These are phyloP conservation scores for Handroanthus guayacan DNA, from an alignment of 257 asterid genomes.

Conservation along the genomic window DNA sequence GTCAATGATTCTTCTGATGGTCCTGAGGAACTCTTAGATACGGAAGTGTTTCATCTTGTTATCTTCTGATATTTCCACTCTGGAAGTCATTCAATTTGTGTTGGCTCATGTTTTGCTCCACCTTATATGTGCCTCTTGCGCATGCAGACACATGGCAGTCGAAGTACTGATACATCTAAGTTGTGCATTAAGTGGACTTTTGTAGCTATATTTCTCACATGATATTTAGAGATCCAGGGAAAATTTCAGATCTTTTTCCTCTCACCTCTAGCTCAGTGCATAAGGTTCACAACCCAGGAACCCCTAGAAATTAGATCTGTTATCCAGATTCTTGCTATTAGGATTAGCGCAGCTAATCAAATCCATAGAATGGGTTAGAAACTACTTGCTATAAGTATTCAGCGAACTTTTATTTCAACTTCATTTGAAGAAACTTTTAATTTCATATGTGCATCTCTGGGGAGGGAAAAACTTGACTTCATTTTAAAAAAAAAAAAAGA, in stretches of 20 bases:
- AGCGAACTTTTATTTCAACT: neutral
- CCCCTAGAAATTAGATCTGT: neutral
- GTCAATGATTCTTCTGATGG: conserved; percentile 1
- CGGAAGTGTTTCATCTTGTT: neutral
- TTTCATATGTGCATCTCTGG: neutral
- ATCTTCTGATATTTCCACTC: neutral
- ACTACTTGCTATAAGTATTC: conserved; percentile 9
- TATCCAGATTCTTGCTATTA: neutral
- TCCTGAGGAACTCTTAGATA: neutral
- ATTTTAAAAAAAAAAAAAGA: conserved; percentile 1
- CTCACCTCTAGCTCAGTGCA: neutral
- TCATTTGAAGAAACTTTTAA: conserved; percentile 14
- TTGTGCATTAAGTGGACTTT: neutral
- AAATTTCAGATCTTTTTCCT: neutral
- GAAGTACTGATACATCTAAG: neutral
- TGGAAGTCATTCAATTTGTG: neutral
- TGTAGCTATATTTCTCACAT: neutral
- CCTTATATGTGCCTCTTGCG: neutral
- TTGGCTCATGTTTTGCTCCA: conserved; percentile 3
- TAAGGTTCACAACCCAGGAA: neutral
- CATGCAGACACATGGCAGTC: neutral
- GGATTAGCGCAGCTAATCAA: conserved; percentile 5
- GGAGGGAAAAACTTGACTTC: conserved; percentile 1
- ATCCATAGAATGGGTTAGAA: neutral
- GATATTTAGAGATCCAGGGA: neutral